Evolutionary conservation across 345 rosid genomes (phyloP).

Genomic region (Hibiscus tridactylites): DNA sequence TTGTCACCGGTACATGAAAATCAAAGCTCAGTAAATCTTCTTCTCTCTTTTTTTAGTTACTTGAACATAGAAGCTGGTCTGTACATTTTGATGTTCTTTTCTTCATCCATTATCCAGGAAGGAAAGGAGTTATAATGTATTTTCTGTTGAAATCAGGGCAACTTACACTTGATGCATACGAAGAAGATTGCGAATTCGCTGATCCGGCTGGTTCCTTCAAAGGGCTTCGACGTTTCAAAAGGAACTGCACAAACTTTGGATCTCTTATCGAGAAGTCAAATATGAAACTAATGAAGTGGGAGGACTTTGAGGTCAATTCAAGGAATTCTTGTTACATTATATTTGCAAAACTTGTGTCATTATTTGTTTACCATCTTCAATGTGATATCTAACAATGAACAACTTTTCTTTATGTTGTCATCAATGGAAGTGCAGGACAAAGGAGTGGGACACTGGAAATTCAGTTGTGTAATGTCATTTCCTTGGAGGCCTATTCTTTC

Average conservation of each 20-base stretch:
- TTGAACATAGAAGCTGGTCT: background rate
- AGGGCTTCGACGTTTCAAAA: slow-evolving; percentile 79
- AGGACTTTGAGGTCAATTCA: slow-evolving; percentile 57
- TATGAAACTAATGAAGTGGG: slow-evolving; percentile 93
- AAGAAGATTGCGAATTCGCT: slow-evolving; percentile 86
- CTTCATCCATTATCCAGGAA: background rate
- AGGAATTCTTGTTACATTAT: background rate
- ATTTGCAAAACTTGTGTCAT: background rate
- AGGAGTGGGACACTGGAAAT: slow-evolving; percentile 83
- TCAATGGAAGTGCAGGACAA: slow-evolving; percentile 45
- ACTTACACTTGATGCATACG: slow-evolving; percentile 64
- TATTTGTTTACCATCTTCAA: background rate
- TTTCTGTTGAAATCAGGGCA: slow-evolving; percentile 37
- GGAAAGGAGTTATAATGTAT: background rate
- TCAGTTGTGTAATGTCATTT: slow-evolving; percentile 83
- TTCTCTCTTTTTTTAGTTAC: background rate
- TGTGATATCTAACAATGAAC: background rate
- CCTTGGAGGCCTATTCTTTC: slow-evolving; percentile 99
- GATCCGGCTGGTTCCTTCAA: slow-evolving; percentile 97
- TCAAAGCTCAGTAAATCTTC: background rate
- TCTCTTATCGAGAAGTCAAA: slow-evolving; percentile 63
- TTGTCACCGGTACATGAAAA: slow-evolving; percentile 58
- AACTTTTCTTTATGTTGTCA: background rate
- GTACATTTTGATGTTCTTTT: background rate
- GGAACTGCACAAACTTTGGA: slow-evolving; percentile 89